These are phyloP conservation scores for Talaromyces atroroseus DNA, from an alignment of 2,329 filamentous ascomycete genomes.

Conservation along the genomic window DNA sequence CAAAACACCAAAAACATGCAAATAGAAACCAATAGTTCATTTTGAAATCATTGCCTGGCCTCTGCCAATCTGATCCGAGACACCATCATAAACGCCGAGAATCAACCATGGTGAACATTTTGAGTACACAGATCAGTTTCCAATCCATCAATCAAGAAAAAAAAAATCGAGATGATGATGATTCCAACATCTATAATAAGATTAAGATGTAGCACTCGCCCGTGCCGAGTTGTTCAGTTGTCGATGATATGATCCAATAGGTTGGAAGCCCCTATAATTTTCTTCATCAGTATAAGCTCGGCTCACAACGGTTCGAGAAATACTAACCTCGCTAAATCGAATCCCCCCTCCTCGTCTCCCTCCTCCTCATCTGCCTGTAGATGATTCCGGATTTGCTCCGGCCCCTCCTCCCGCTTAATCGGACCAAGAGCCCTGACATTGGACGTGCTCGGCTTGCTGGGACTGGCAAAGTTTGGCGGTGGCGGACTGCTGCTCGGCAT, in stretches of 20 bases:
- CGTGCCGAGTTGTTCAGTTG: conserved; percentile 37
- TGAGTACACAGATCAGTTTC: background rate
- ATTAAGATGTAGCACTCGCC: conserved; percentile 25
- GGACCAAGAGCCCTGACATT: conserved; percentile 27
- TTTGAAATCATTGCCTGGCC: background rate
- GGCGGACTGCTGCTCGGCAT: conserved; percentile 46
- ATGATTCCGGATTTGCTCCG: conserved; percentile 15
- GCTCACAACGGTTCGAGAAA: background rate
- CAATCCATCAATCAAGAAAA: no score
- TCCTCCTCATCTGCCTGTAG: conserved; percentile 34
- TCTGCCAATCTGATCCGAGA: background rate
- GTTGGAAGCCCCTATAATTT: conserved; percentile 40
- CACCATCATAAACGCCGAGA: background rate
- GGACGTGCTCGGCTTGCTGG: conserved; percentile 38
- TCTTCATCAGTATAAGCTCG: background rate
- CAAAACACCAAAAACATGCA: background rate
- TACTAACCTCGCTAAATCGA: conserved; percentile 44
- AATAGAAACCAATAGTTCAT: background rate
- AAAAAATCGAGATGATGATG: no score
- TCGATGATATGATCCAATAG: conserved; percentile 43
- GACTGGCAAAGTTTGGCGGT: conserved; percentile 41
- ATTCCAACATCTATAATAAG: no score
- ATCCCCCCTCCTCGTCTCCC: conserved; percentile 36
- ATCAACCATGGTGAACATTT: background rate
- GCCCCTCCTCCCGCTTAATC: conserved; percentile 28